Evolutionary conservation across 768 basidiomycete species (phyloP), one percentile per base, ranked within the genome.

Genomic region (Boletus edulis): DNA sequence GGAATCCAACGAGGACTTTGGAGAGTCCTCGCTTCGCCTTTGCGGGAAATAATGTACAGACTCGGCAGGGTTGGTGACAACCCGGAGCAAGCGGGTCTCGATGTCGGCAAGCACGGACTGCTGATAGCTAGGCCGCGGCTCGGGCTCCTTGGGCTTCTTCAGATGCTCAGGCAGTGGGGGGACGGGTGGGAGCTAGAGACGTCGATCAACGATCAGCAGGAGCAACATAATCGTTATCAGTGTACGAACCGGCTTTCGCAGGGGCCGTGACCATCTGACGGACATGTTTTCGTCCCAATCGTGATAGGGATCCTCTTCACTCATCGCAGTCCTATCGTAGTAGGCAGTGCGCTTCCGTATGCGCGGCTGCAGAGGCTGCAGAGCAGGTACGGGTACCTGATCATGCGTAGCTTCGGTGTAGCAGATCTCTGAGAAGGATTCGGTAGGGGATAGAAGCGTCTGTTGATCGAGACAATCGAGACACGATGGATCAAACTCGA

Each of bases 401-500:
- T 73, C 73, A 34, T 72, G 65, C n/a, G 77, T 72, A 8, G 77
- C 76, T 43, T 68, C 69, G 13, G 71, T 59, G 52, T 76, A 78
- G 56, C 77, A 78, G 2, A 75, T 51, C 46, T 78, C 78, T 5
- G 75, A 73, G 58, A 77, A 78, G 24, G 76, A 68, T 24, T 75
- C 74, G 3, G 69, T 62, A 11, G 77, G 77, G 0, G 71, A 68
- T 31, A 72, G 61, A 12, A 78, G 70, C 0, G 78, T 72, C 55
- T 76, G 72, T 20, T 76, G 67, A 61, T 78, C 77, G 37, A 78
- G 73, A 38, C 68, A 68, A 54, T 75, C 66, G 20, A 78, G 70
- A 57, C 76, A 76, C 8, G 71, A 60, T 10, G 70, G 66, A 62
- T 78, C 76, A 55, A 78, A 70, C 49, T 73, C 71, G 58, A 75